phyloP scores from a whole-genome alignment of 2,329 filamentous ascomycete species.

The Huntiella decipiens region DNA sequence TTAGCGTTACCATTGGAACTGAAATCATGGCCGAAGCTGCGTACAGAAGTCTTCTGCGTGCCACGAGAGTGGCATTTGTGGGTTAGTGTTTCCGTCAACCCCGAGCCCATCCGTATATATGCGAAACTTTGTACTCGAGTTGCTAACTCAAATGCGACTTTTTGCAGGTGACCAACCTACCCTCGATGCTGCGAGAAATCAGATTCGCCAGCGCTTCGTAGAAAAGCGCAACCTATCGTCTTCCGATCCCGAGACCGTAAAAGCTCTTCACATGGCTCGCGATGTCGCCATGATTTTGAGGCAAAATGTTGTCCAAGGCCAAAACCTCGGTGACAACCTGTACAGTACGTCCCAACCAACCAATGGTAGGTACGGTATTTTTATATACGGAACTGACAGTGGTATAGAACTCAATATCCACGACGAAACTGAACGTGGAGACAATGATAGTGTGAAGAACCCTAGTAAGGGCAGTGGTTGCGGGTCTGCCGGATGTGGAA shows the following conservation, averaged over 20 bases:
- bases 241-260: constrained; percentile 36
- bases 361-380: not conserved
- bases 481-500: constrained; percentile 9
- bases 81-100: constrained; percentile 29
- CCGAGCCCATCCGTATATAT: not conserved
- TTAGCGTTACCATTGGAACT: not conserved
- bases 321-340: constrained; percentile 28
- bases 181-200: constrained; percentile 48
- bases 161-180: constrained; percentile 47
- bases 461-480: not conserved
- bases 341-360: constrained; percentile 35
- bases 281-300: constrained; percentile 64
- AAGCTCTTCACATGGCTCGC: constrained; percentile 58
- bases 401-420: constrained; percentile 65
- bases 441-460: constrained; percentile 72
- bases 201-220: constrained; percentile 59
- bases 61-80: constrained; percentile 64
- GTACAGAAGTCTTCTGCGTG: constrained; percentile 66
- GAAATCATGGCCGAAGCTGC: constrained; percentile 46
- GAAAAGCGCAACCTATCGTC: constrained; percentile 40
- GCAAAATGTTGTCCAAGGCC: constrained; percentile 77
- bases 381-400: not conserved
- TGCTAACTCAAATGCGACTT: too few relatives aligned
- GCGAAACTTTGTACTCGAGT: not conserved
- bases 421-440: constrained; percentile 72